A percentile compares a stretch with the other conserved stretches of the same genome.
Evolutionary conservation across 495 filamentous ascomycete species (phyloP).

Genomic region (Symbiotaphrina buchneri): DNA sequence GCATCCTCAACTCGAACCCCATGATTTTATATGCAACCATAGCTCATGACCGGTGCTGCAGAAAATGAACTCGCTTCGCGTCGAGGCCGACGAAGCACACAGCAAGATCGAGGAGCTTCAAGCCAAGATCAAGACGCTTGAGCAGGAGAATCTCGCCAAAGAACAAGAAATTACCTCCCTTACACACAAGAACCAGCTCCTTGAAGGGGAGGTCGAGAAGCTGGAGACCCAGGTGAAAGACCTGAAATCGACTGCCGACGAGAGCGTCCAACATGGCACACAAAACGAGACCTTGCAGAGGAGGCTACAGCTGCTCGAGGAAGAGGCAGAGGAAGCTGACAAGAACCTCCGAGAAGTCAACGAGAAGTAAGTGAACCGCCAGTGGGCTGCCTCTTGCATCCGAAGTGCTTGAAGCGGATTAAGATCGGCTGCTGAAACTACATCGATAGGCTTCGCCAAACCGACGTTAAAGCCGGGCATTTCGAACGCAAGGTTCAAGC

Average conservation of each 20-base stretch:
- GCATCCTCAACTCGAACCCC: too few relatives aligned
- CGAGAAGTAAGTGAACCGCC: constrained; percentile 57
- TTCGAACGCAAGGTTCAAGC: constrained; percentile 98
- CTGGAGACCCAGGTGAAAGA: constrained; percentile 55
- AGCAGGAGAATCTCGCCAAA: constrained; percentile 88
- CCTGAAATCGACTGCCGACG: constrained; percentile 52
- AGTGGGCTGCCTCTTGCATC: too few relatives aligned
- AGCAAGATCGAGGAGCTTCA: constrained; percentile 70
- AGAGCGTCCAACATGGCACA: constrained; percentile 48
- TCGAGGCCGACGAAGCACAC: constrained; percentile 69
- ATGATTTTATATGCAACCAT: constrained; percentile 2
- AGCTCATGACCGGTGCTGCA: too few relatives aligned
- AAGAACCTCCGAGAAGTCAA: constrained; percentile 88
- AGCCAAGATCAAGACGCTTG: constrained; percentile 63
- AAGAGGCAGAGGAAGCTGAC: constrained; percentile 90
- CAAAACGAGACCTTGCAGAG: constrained; percentile 79
- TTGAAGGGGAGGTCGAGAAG: constrained; percentile 85
- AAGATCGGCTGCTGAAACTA: too few relatives aligned
- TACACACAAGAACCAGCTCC: constrained; percentile 67
- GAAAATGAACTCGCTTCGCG: constrained; percentile 85
- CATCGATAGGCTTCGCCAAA: constrained; percentile 65
- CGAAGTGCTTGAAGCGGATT: too few relatives aligned
- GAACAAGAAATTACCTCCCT: constrained; percentile 96
- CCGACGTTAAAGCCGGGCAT: constrained; percentile 96
- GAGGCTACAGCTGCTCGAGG: constrained; percentile 84